Conservation (phyloP, 768 basidiomycete genomes). For the Scleroderma bovista region DNA sequence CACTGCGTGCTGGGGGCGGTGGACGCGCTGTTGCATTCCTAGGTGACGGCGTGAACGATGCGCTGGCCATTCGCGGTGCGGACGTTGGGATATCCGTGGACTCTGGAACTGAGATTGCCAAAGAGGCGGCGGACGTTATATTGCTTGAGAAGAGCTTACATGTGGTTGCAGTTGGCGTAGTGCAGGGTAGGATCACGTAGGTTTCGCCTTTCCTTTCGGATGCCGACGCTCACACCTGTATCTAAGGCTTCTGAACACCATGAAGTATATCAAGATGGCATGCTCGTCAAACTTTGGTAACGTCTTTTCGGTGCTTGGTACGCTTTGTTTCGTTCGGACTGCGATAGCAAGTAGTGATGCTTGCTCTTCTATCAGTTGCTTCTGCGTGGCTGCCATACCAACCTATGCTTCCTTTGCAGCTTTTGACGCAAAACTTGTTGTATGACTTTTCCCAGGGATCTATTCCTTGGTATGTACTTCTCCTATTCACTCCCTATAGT, state of each 20-base stretch:
- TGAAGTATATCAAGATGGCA: conserved; percentile 36
- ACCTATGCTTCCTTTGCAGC: conserved; percentile 30
- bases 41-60: conserved; percentile 29
- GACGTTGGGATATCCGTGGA: conserved; percentile 31
- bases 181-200: conserved; percentile 31
- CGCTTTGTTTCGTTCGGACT: background rate
- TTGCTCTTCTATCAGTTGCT: conserved; percentile 18
- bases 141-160: conserved; percentile 31
- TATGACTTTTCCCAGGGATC: conserved; percentile 35
- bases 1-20: conserved; percentile 18
- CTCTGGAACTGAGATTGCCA: conserved; percentile 31
- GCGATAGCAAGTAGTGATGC: background rate
- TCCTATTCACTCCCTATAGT: background rate
- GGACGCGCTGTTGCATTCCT: conserved; percentile 28
- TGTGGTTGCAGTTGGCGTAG: conserved; percentile 28
- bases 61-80: conserved; percentile 27
- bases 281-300: conserved; percentile 34
- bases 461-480: conserved; percentile 26
- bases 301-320: conserved; percentile 28
- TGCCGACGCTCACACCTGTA: background rate
- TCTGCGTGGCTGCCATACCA: conserved; percentile 35
- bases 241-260: conserved; percentile 29
- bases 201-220: background rate
- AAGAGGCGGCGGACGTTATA: conserved; percentile 34
- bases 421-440: conserved; percentile 29